Base-by-base conservation (phyloP, 495 filamentous ascomycete species). In the Trichoderma erinaceum region DNA sequence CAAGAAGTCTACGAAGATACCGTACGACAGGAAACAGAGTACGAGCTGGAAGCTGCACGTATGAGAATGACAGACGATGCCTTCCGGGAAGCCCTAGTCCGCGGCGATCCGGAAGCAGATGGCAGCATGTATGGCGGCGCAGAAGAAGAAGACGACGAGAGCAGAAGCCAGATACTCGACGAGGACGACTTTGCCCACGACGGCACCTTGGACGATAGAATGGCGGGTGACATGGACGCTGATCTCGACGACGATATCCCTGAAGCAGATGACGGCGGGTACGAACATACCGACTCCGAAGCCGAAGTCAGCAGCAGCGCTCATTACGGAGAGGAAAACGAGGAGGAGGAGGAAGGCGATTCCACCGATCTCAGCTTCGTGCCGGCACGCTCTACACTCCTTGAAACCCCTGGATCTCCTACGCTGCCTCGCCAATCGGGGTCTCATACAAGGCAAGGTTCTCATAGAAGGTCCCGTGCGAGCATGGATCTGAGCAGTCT, bases 211-310 rank as follows among this genome's bases (percentile, higher is more conserved):
- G 73, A 75, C 13, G 77, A 70, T 41, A 80, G 77, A 65, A 64
- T 73, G 27, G 80, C 80, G 61, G 77, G 85, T 76, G 83, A 79
- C 67, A 85, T 87, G 80, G 83, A 81, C 64, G 82, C 76, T 6
- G 81, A 90, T 73, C 78, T 90, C 6, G 88, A 90, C 73, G 87
- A 87, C 46, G 85, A 88, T 69, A 83, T 90, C 32, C 88, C 88
- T 38, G 87, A 89, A 70, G 88, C 87, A 18, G 83, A 82, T 64
- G 76, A 76, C 61, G 85, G 83, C 6, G 83, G 84, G 69, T 91
- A 90, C 72, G 86, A 91, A 77, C 92, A 96, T 72, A 96, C 92
- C 25, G 92, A 96, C 77, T 92, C 90, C 8, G 91, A 94, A 70
- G 84, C 83, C n/a, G 87, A 88, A 67, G 76, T 90, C 25, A 79